Evolutionary conservation across 129 eudicot species (phyloP).

Genomic region (Tagetes erecta): DNA sequence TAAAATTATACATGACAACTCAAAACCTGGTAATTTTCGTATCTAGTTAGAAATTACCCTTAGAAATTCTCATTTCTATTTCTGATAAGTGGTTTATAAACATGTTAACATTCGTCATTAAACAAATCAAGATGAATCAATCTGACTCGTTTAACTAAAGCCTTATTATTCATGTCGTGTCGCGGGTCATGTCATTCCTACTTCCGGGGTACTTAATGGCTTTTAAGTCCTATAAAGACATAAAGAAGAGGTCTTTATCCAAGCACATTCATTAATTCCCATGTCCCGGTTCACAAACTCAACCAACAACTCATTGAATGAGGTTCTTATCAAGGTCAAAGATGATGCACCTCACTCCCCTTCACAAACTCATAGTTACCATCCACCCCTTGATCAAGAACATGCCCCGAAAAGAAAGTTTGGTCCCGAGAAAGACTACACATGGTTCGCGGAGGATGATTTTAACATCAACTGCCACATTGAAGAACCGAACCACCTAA

Average conservation of each 20-base stretch:
- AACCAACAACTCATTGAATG: background rate
- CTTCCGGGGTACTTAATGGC: background rate
- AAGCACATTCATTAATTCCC: background rate
- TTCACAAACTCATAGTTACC: background rate
- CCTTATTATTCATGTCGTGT: background rate
- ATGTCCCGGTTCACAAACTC: conserved; percentile 11
- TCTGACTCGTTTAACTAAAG: background rate
- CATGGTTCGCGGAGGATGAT: conserved; percentile 21
- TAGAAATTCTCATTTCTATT: no score
- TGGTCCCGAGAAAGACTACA: conserved; percentile 24
- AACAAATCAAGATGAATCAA: background rate
- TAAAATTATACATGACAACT: background rate
- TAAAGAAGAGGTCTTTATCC: background rate
- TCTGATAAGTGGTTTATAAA: background rate
- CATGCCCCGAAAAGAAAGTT: background rate
- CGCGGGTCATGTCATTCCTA: background rate
- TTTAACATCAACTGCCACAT: background rate
- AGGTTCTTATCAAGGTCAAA: conserved; percentile 14
- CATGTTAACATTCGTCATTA: background rate
- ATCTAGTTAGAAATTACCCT: no score
- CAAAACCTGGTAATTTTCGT: no score
- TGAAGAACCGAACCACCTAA: conserved; percentile 3
- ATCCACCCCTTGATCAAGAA: background rate
- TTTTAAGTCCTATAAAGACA: conserved; percentile 20
- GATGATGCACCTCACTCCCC: conserved; percentile 10